Percentiles rank a stretch among this genome's conserved stretches.
Conservation (phyloP, 192 early-diverging fungal species). For the Coemansia sp. region DNA sequence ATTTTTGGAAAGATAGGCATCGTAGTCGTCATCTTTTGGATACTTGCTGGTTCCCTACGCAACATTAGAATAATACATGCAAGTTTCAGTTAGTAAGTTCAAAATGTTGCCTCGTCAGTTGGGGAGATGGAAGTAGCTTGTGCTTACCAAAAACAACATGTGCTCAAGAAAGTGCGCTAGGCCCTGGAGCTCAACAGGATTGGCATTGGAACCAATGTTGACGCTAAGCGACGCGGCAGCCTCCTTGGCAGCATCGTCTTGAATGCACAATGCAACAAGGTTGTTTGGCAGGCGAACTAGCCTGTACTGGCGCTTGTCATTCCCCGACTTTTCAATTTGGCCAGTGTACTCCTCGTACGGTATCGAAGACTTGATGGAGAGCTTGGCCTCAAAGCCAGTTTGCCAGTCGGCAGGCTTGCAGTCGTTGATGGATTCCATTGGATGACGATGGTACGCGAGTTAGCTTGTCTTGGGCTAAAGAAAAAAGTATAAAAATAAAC, state of each 20-base stretch:
- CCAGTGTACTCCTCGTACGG: slow-evolving; percentile 28
- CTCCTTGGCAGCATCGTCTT: slow-evolving; percentile 55
- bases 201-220: slow-evolving; percentile 62
- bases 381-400: neutral
- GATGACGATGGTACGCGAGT: neutral
- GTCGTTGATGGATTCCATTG: neutral
- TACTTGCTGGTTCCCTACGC: slow-evolving; percentile 66
- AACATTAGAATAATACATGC: neutral
- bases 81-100: neutral
- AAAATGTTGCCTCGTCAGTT: neutral
- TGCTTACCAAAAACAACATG: slow-evolving; percentile 61
- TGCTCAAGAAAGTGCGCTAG: slow-evolving; percentile 77
- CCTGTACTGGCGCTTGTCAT: slow-evolving; percentile 62
- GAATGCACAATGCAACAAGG: slow-evolving; percentile 61
- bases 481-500: too few relatives aligned
- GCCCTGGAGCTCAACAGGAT: slow-evolving; percentile 62
- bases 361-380: neutral
- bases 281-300: slow-evolving; percentile 62
- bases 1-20: slow-evolving; percentile 27
- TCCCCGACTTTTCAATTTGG: slow-evolving; percentile 53
- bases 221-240: slow-evolving; percentile 64
- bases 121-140: neutral
- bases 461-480: too few relatives aligned
- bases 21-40: slow-evolving; percentile 68
- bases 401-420: neutral